Conservation (phyloP, 2,329 filamentous ascomycete genomes). For the Calonectria naviculata region DNA sequence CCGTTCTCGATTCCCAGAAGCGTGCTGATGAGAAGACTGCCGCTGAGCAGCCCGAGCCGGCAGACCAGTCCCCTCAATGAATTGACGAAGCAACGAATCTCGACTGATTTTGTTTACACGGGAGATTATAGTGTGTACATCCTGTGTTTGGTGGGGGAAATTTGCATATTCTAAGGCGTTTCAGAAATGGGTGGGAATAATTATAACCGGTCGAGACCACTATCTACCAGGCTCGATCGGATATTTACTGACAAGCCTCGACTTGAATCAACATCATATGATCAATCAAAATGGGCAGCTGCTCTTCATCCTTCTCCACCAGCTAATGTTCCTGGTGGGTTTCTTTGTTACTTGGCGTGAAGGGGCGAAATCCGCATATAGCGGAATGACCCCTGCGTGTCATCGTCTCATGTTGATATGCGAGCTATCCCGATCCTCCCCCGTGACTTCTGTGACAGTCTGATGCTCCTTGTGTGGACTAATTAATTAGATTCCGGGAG, state of each 20-base stretch:
- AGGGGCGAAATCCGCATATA: neutral
- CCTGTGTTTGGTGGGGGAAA: slow-evolving; percentile 26
- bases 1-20: slow-evolving; percentile 67
- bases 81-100: slow-evolving; percentile 19
- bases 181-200: slow-evolving; percentile 32
- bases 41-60: slow-evolving; percentile 38
- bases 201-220: slow-evolving; percentile 17
- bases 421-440: slow-evolving; percentile 5
- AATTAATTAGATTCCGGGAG: slow-evolving; percentile 2
- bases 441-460: slow-evolving; percentile 1
- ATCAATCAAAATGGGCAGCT: neutral
- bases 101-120: slow-evolving; percentile 25
- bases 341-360: neutral
- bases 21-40: slow-evolving; percentile 50
- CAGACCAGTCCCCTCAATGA: slow-evolving; percentile 41
- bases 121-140: slow-evolving; percentile 25
- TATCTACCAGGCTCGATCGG: slow-evolving; percentile 12
- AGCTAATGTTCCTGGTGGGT: neutral
- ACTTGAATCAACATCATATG: slow-evolving; percentile 8
- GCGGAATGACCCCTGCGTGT: slow-evolving; percentile 4
- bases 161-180: slow-evolving; percentile 44
- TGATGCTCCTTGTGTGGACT: neutral
- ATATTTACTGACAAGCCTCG: slow-evolving; percentile 3
- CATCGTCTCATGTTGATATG: slow-evolving; percentile 21
- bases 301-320: neutral